Evolutionary conservation across 176 grass and related monocot species (phyloP), one percentile per base, ranked within the genome.

Genomic region (Poa annua): DNA sequence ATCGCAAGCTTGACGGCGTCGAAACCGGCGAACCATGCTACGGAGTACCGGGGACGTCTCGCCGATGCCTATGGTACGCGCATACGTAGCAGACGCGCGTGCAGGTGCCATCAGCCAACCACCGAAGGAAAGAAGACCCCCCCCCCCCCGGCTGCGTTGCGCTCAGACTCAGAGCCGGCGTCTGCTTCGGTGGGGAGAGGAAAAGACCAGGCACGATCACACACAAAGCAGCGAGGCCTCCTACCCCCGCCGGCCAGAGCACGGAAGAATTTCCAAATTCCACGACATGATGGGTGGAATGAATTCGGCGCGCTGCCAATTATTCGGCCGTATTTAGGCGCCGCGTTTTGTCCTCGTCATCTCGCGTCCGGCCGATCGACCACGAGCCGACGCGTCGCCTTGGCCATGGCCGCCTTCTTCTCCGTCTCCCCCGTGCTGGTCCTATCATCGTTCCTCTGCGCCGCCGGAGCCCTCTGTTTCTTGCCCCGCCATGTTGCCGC

Each of bases 301-400:
- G 70, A 29, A 73, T 73, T 16, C n/a, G 68, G 64, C 64, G 7
- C 2, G 63, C 32, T 15, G 41, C 22, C 69, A 48, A 35, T 54
- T 42, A 8, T 17, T 55, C 32, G 41, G 14, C 84, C 42, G 60
- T 84, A 84, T 90, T 84, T 90, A 90, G 84, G 39, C 75, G 51
- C 80, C 88, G 21, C 24, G 47, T 81, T 53, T 76, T 68, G 61
- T 35, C 41, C 26, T 7, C 47, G n/a, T n/a, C n/a, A n/a, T 29
- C 12, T 39, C 52, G 2, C 52, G 39, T 9, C 44, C 44, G 44
- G 10, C 29, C 29, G 29, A 29, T 29, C 29, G 29, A 29, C 10
- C 44, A 45, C 61, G 61, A 48, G 45, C 12, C 45, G 45, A 42
- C 66, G 34, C 50, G 42, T 17, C 24, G 19, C 72, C 29, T 29